phyloP scores from a whole-genome alignment of 768 basidiomycete genomes.

The Mycena polygramma region DNA sequence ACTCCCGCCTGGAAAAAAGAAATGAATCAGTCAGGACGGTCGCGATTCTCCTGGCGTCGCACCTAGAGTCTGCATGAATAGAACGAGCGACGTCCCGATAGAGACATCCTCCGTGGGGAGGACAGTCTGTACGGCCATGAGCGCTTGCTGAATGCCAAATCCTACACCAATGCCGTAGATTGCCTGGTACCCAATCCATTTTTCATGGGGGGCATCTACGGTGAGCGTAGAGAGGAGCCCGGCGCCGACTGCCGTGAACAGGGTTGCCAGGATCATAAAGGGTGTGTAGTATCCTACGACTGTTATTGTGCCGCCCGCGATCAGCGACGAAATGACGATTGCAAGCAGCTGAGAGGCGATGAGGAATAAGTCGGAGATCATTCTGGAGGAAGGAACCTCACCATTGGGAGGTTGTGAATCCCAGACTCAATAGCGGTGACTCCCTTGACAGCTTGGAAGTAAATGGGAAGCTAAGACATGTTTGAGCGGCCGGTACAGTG shows the following conservation, averaged over 20 bases:
- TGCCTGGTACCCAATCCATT: constrained; percentile 43
- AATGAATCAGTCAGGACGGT: not conserved
- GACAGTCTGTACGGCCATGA: constrained; percentile 39
- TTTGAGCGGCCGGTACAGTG: too few species aligned
- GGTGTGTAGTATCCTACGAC: constrained; percentile 52
- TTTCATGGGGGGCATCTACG: constrained; percentile 36
- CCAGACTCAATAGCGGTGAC: constrained; percentile 51
- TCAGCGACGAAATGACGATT: constrained; percentile 53
- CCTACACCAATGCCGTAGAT: constrained; percentile 49
- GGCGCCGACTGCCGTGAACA: constrained; percentile 50
- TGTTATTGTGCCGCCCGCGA: constrained; percentile 53
- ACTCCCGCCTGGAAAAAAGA: constrained; percentile 30
- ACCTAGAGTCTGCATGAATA: constrained; percentile 41
- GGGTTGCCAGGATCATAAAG: constrained; percentile 45
- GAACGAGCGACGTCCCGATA: constrained; percentile 36
- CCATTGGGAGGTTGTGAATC: constrained; percentile 49
- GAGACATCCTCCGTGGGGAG: constrained; percentile 38
- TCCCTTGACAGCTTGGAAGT: constrained; percentile 54
- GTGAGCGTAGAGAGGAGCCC: constrained; percentile 51
- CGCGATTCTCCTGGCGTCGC: not conserved
- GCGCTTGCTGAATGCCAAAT: constrained; percentile 39
- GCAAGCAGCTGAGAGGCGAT: too few species aligned
- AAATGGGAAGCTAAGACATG: constrained; percentile 26
- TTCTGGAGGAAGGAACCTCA: too few species aligned
- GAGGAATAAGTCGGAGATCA: too few species aligned